Conservation (phyloP, 768 basidiomycete genomes). For the Lentinula edodes region DNA sequence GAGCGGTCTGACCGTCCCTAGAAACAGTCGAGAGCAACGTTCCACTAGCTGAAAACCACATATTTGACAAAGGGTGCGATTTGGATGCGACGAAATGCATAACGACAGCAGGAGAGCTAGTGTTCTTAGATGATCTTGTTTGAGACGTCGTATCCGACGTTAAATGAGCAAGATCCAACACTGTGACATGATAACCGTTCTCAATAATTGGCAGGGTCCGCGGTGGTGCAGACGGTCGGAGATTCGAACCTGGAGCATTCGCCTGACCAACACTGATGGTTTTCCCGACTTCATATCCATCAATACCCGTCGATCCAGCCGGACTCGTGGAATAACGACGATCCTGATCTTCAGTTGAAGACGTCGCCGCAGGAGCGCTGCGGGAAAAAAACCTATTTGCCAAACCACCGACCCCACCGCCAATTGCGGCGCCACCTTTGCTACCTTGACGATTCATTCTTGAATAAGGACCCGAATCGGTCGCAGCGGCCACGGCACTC, state of each 20-base stretch:
- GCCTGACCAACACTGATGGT: neutral
- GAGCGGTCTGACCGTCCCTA: constrained; percentile 49
- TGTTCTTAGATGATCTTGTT: neutral
- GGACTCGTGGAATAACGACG: constrained; percentile 1
- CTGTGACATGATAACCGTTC: constrained; percentile 42
- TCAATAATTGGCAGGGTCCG: constrained; percentile 17
- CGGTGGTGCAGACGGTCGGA: constrained; percentile 13
- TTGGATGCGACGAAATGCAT: constrained; percentile 45
- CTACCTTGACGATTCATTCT: neutral
- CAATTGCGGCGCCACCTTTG: constrained; percentile 5
- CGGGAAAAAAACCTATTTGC: constrained; percentile 48
- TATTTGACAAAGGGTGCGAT: constrained; percentile 38
- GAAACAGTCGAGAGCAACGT: constrained; percentile 44
- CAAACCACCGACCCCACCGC: constrained; percentile 17
- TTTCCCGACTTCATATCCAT: constrained; percentile 10
- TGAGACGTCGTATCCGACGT: neutral
- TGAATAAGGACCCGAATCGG: constrained; percentile 11
- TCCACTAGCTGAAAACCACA: constrained; percentile 52
- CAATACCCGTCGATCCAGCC: neutral
- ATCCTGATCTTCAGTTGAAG: constrained; percentile 15
- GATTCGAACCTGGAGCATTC: neutral
- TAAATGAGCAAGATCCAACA: constrained; percentile 45
- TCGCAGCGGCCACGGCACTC: constrained; percentile 35
- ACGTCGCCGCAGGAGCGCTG: constrained; percentile 50
- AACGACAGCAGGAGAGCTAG: constrained; percentile 23